Conservation (phyloP, 768 basidiomycete genomes). For the Cystofilobasidium macerans region DNA sequence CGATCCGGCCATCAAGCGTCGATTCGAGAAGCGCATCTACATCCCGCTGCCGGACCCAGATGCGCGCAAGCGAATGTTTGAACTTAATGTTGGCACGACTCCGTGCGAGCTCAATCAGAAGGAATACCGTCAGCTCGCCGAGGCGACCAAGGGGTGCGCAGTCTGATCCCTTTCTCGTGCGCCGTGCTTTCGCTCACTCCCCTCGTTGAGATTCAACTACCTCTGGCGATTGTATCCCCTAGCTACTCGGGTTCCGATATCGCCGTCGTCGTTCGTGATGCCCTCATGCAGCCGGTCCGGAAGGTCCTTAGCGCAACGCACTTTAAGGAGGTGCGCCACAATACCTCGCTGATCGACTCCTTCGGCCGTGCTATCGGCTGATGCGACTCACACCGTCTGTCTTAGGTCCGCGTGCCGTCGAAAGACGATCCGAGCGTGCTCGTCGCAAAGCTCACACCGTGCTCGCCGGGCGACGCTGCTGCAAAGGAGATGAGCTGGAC, state of each 20-base stretch:
- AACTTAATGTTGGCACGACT: constrained; percentile 86
- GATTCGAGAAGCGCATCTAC: constrained; percentile 96
- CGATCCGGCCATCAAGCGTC: constrained; percentile 92
- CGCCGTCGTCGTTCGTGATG: constrained; percentile 84
- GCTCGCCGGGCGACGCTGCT: constrained; percentile 80
- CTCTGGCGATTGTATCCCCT: not conserved
- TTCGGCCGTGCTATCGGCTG: not conserved
- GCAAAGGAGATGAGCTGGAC: constrained; percentile 84
- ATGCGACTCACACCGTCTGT: not conserved
- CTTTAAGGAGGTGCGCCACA: constrained; percentile 59
- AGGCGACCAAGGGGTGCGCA: constrained; percentile 72
- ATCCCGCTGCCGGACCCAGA: constrained; percentile 92
- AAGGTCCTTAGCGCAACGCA: constrained; percentile 93
- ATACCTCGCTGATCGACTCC: not conserved
- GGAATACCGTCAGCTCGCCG: constrained; percentile 71
- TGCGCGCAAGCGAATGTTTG: constrained; percentile 88
- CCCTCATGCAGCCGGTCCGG: constrained; percentile 95
- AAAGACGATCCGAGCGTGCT: constrained; percentile 32
- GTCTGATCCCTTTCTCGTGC: too few relatives aligned
- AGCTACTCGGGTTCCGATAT: constrained; percentile 92
- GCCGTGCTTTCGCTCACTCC: not conserved
- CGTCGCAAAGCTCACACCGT: constrained; percentile 68
- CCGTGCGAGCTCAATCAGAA: constrained; percentile 68
- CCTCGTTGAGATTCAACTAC: not conserved
- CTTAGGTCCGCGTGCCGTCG: constrained; percentile 30